phyloP scores from a whole-genome alignment of 768 basidiomycete species.

The Gloeostereum incarnatum region DNA sequence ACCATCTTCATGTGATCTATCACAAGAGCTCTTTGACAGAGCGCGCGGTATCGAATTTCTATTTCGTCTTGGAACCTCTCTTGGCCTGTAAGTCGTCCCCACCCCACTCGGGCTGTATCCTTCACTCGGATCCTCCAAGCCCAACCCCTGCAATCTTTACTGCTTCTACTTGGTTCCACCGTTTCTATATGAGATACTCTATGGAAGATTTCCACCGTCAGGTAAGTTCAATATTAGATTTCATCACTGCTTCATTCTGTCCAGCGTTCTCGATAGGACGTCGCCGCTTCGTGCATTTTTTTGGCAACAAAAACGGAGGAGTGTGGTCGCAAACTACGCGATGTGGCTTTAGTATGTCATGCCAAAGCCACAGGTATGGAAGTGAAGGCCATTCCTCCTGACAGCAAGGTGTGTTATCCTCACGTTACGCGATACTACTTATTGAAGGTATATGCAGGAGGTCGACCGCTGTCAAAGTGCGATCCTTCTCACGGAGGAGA shows the following conservation, averaged over 20 bases:
- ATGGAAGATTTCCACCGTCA: slow-evolving; percentile 77
- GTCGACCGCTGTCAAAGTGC: slow-evolving; percentile 60
- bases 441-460: slow-evolving; percentile 36
- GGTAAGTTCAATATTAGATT: slow-evolving; percentile 29
- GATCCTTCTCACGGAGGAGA: slow-evolving; percentile 71
- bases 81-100: slow-evolving; percentile 53
- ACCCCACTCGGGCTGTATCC: slow-evolving; percentile 6
- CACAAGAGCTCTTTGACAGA: slow-evolving; percentile 70
- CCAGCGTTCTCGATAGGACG: slow-evolving; percentile 41
- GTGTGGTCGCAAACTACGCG: slow-evolving; percentile 78
- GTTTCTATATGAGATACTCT: slow-evolving; percentile 84
- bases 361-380: slow-evolving; percentile 56
- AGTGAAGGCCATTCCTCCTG: slow-evolving; percentile 44
- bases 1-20: slow-evolving; percentile 49
- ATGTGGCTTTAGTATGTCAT: slow-evolving; percentile 69
- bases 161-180: slow-evolving; percentile 85
- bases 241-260: background rate
- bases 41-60: slow-evolving; percentile 80
- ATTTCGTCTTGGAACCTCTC: slow-evolving; percentile 70
- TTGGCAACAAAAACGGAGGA: slow-evolving; percentile 90
- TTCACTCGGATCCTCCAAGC: slow-evolving; percentile 24
- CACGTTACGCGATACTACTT: background rate
- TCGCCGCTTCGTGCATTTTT: slow-evolving; percentile 81
- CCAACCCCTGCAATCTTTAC: slow-evolving; percentile 79
- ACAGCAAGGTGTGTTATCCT: slow-evolving; percentile 47